Base-by-base conservation (phyloP, 2,329 filamentous ascomycete species). In the Fusarium brachygibbosum region DNA sequence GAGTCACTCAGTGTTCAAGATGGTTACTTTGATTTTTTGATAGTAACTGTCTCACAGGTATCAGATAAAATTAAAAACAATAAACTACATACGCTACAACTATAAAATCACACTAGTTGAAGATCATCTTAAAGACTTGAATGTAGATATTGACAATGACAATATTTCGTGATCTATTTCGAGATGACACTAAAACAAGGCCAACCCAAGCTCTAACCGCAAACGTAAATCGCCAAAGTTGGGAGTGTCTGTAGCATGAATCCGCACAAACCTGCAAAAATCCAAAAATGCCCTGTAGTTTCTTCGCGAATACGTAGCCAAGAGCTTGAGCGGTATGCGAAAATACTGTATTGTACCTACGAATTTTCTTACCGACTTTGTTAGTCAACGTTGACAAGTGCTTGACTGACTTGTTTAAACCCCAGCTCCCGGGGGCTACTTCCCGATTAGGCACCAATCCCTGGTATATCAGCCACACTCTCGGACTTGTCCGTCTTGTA, bases 401-500 rank as follows among this genome's bases (percentile, higher is more conserved):
- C 29, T 42, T 23, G 25, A 29, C 41, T 29, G 23, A 28, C 40
- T 28, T 37, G 37, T 17, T 28, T 58, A 54, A 50, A 25, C 37
- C 32, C 46, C 34, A 51, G 28, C 29, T 35, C 35, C 67, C 38
- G 63, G n/a, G 9, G 31, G 13, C 17, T 53, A 68, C 50, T 70
- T 35, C 67, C 67, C 25, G 28, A 70, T 56, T 29, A 16, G 54
- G 67, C 28, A 13, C 32, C 14, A 40, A 41, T 42, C 49, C 57
- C 50, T 56, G 56, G 19, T 11, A 37, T 25, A 44, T 63, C 49
- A 69, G 66, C 67, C 62, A 69, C 62, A 50, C n/a, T 31, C 19
- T 37, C 67, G 67, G 67, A 58, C 63, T 48, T 54, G 53, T 50
- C 67, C 56, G 45, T 51, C 32, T 37, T 41, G 57, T 62, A 31